Evolutionary conservation across 805 yeast species (phyloP).

Genomic region (Ogataea salicorniae): DNA sequence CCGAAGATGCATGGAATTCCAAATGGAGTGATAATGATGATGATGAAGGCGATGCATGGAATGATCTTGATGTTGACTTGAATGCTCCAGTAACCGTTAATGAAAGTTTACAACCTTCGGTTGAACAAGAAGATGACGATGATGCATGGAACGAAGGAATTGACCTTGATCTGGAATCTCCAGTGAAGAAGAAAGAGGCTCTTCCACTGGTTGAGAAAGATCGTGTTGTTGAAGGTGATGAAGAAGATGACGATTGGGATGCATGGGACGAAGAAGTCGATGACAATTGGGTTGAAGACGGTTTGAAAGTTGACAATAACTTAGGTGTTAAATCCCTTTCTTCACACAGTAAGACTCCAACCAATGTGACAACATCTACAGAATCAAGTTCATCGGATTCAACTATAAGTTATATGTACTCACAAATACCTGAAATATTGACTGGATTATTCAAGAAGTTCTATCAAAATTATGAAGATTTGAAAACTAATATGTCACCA

Average conservation of each 20-base stretch:
- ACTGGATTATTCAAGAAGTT: constrained; percentile 14
- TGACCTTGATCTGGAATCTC: constrained; percentile 3
- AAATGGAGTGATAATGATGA: constrained; percentile 22
- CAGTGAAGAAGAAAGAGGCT: not conserved
- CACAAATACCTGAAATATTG: constrained; percentile 14
- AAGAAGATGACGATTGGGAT: constrained; percentile 27
- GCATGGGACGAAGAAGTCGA: constrained; percentile 18
- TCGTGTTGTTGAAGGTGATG: constrained; percentile 9
- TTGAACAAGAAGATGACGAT: constrained; percentile 5
- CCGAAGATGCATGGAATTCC: constrained; percentile 21
- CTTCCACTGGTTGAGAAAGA: not conserved
- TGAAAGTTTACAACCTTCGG: not conserved
- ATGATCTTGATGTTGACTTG: not conserved
- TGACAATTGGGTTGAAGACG: constrained; percentile 22
- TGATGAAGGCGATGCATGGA: constrained; percentile 6
- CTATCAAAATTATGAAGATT: constrained; percentile 14
- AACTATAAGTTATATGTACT: constrained; percentile 13
- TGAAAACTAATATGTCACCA: constrained; percentile 7
- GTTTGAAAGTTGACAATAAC: constrained; percentile 7
- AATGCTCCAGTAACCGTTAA: too few species aligned
- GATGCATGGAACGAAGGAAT: constrained; percentile 8
- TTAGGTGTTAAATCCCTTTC: constrained; percentile 18
- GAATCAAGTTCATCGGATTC: not conserved
- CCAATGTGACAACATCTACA: constrained; percentile 4
- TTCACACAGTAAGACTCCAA: constrained; percentile 12